A percentile compares a stretch with the other conserved stretches of the same genome.
Conservation (phyloP, 2,329 filamentous ascomycete species). For the Plectosphaerella cucumerina region DNA sequence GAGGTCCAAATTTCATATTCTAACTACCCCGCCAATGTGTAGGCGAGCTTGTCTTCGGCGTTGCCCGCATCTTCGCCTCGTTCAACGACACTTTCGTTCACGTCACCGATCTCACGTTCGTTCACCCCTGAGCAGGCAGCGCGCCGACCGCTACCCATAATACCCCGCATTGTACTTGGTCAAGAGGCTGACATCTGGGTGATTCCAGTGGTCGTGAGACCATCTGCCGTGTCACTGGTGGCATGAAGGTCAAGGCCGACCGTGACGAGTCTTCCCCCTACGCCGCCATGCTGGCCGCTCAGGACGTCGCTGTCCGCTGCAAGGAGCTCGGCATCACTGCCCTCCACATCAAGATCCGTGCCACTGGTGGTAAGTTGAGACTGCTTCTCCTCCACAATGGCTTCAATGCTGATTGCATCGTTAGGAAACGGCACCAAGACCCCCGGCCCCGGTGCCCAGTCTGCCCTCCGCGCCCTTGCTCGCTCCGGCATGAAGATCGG, state of each 20-base stretch:
- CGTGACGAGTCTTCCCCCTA: slow-evolving; percentile 99
- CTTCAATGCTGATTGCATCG: not conserved
- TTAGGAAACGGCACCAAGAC: slow-evolving; percentile 98
- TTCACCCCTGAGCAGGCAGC: slow-evolving; percentile 20
- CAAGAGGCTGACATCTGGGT: slow-evolving; percentile 61
- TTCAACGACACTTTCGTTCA: slow-evolving; percentile 96
- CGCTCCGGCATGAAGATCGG: slow-evolving; percentile 99
- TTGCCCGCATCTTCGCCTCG: slow-evolving; percentile 96
- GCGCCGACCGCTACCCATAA: not conserved
- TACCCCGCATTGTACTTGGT: slow-evolving; percentile 12
- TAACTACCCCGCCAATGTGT: slow-evolving; percentile 17
- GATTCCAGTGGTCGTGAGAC: slow-evolving; percentile 96
- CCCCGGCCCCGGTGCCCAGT: slow-evolving; percentile 97
- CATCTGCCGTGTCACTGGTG: slow-evolving; percentile 99
- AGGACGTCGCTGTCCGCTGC: slow-evolving; percentile 89
- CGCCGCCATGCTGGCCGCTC: slow-evolving; percentile 99
- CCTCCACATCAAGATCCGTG: slow-evolving; percentile 99
- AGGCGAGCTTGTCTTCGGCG: slow-evolving; percentile 97
- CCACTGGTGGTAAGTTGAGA: slow-evolving; percentile 77
- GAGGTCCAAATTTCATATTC: not conserved
- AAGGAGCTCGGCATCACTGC: slow-evolving; percentile 75
- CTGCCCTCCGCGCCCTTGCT: slow-evolving; percentile 95
- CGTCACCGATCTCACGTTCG: slow-evolving; percentile 96
- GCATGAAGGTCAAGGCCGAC: slow-evolving; percentile 99
- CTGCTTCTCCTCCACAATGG: too few relatives aligned